Evolutionary conservation across 192 early-diverging fungal species (phyloP), one percentile per base, ranked within the genome.

Genomic region (Funneliformis geosporum): DNA sequence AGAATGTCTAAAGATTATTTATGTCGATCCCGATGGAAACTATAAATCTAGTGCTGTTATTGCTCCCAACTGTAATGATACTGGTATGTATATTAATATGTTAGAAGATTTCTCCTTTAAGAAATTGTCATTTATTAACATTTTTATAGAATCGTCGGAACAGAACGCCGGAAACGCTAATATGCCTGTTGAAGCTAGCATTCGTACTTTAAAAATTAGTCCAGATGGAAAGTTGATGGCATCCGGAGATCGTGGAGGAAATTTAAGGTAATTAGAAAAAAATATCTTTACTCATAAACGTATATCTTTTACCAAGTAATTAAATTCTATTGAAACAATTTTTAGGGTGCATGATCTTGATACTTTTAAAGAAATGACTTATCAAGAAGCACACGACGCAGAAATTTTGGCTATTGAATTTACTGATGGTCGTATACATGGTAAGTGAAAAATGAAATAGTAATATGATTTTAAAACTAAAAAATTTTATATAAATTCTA

Each of bases 401-500:
- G 95, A 95, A 80, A 90, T 96, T 47, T 78, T 96, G 40, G 82
- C 90, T 9, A 90, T 96, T 27, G 95, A 95, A 80, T 92, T 95
- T 76, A 85, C 89, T 4, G 87, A 88, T 42, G 72, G 74, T 16
- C 0, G 39, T 2, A 42, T 69, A 10, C 65, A 65, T 14, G 83
- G 83, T 84, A 73, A 66, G 43, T 71, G 8, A 25, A 44, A n/a
- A 44, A 27, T 8, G 39, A 21, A 42, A 28, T 10, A 23, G 2
- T 16, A 7, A 12, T 9, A 28, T 21, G 14, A 38, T 38, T n/a
- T n/a, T 23, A 25, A 40, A 7, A 21, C 60, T 60, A 66, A n/a
- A n/a, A n/a, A n/a, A n/a, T n/a, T n/a, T n/a, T n/a, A 60, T 39
- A 38, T 64, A n/a, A 16, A 12, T 33, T 71, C 21, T 39, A 11